phyloP scores from a whole-genome alignment of 2,329 filamentous ascomycete genomes.

The Pseudogymnoascus verrucosus region DNA sequence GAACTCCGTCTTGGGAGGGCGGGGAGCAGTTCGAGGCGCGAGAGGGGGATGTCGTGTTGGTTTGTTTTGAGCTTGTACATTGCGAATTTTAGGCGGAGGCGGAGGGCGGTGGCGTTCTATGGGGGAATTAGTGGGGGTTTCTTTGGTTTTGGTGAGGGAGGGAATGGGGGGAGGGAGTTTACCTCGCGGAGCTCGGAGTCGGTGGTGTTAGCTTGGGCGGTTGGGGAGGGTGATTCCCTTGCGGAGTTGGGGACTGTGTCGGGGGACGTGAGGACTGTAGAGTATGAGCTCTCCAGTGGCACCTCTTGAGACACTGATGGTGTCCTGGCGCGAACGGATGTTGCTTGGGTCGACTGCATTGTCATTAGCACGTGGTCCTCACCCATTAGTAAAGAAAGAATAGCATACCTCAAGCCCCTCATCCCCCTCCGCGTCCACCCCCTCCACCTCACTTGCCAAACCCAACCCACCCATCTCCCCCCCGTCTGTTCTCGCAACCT shows the following conservation, averaged over 20 bases:
- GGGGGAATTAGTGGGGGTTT: neutral
- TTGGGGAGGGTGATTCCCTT: neutral
- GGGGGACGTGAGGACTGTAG: neutral
- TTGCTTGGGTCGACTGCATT: neutral
- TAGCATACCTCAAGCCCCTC: neutral
- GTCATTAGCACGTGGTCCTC: neutral
- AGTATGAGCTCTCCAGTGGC: neutral
- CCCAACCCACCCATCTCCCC: neutral
- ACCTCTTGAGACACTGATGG: neutral
- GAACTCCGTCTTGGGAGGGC: constrained; percentile 15
- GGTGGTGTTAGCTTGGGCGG: neutral
- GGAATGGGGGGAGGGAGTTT: neutral
- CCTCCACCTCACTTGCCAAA: neutral
- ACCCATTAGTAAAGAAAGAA: neutral
- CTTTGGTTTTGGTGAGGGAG: neutral
- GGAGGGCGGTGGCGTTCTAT: constrained; percentile 57
- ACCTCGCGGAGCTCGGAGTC: constrained; percentile 8
- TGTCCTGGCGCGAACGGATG: neutral
- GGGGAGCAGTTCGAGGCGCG: constrained; percentile 42
- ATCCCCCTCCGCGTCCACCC: neutral
- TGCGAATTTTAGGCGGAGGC: constrained; percentile 61
- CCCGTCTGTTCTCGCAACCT: neutral
- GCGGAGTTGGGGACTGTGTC: neutral
- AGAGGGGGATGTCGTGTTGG: constrained; percentile 58
- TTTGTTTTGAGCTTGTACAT: constrained; percentile 69